phyloP scores from a whole-genome alignment of 495 filamentous ascomycete species.

The Neurospora tetraspora region DNA sequence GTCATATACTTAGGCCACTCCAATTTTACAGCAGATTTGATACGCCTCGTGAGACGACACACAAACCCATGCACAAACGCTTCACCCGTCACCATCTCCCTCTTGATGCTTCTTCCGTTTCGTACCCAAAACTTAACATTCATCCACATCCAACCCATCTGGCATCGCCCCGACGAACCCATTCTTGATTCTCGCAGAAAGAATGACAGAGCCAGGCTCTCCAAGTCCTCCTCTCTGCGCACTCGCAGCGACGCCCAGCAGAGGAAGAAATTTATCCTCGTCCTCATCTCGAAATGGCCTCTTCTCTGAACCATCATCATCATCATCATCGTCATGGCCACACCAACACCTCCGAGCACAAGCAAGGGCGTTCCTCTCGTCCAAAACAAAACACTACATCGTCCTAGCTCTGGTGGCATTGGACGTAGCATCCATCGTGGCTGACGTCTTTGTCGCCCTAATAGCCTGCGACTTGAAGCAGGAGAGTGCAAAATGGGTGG shows the following conservation, averaged over 20 bases:
- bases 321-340: background rate
- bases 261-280: background rate
- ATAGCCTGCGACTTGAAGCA: slow-evolving; percentile 45
- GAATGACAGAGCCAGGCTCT: background rate
- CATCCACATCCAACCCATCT: background rate
- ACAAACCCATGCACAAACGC: background rate
- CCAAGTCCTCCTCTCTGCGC: background rate
- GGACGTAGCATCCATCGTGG: slow-evolving; percentile 49
- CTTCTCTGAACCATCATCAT: background rate
- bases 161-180: background rate
- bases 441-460: slow-evolving; percentile 52
- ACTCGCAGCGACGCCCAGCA: background rate
- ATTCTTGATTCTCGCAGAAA: background rate
- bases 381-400: slow-evolving; percentile 47
- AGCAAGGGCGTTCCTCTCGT: slow-evolving; percentile 33
- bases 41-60: background rate
- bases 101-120: background rate
- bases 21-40: background rate
- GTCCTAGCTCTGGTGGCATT: slow-evolving; percentile 46
- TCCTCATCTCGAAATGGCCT: background rate
- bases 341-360: background rate
- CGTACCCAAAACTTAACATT: background rate
- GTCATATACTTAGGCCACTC: background rate
- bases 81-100: background rate
- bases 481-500: slow-evolving; percentile 25